These are phyloP conservation scores for Spergularia azorica DNA, from an alignment of 179 eudicot species.

Conservation along the genomic window DNA sequence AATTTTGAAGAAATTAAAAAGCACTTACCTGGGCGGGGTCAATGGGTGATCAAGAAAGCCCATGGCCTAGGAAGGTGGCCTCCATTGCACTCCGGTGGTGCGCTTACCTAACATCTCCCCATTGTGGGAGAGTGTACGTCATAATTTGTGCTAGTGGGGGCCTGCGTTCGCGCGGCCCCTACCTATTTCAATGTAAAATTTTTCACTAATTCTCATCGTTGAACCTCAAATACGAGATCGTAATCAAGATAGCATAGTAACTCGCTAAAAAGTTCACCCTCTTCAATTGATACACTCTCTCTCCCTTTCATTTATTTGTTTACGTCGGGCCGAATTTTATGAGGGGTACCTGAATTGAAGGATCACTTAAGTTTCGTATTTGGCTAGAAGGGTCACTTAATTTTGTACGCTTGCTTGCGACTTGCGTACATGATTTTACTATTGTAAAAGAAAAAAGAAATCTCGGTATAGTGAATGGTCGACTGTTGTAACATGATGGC, in stretches of 20 bases:
- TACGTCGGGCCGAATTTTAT: too few relatives aligned
- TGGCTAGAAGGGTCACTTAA: too few relatives aligned
- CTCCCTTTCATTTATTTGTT: too few relatives aligned
- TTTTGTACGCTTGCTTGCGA: too few relatives aligned
- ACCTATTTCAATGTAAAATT: background rate
- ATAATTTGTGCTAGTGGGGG: conserved; percentile 48
- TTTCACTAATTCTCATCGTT: background rate
- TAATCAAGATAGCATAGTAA: background rate
- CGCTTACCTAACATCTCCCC: conserved; percentile 25
- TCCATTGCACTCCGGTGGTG: background rate
- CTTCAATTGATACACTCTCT: too few relatives aligned
- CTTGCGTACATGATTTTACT: too few relatives aligned
- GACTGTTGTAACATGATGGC: too few relatives aligned
- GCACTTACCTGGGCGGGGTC: background rate
- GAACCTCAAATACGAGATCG: background rate
- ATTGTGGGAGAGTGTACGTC: conserved; percentile 45
- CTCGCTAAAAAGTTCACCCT: too few relatives aligned
- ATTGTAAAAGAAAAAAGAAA: too few relatives aligned
- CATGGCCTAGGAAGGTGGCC: background rate
- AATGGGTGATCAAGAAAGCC: background rate
- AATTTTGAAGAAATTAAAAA: background rate
- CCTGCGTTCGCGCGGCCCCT: conserved; percentile 53
- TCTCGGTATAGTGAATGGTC: too few relatives aligned
- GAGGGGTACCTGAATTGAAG: too few relatives aligned
- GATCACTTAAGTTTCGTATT: too few relatives aligned